Base-by-base conservation (phyloP, 2,329 filamentous ascomycete species). In the Sclerotinia subarctica region DNA sequence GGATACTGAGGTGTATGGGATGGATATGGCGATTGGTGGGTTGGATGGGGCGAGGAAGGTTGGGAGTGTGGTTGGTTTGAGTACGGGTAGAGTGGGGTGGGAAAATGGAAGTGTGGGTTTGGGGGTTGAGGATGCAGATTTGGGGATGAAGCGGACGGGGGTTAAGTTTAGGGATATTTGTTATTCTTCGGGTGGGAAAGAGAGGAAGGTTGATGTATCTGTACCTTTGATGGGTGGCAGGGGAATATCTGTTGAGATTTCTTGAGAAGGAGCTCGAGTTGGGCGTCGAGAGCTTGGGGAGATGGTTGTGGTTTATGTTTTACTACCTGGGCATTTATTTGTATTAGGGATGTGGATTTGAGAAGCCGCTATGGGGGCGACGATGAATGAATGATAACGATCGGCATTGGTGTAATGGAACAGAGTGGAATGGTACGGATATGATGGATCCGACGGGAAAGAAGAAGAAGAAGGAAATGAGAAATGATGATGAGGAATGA, bases 111-210 rank as follows among this genome's bases (percentile, higher is more conserved):
- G 49, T 32, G 35, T 19, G 7, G 17, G 51, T 1, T 24, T 19
- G 5, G n/a, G 42, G 13, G 24, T 3, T 24, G 10, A 3, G 13
- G 15, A 4, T 8, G 26, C 38, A 13, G 46, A 57, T 19, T 7
- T 42, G 38, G 38, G 38, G 15, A 6, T 4, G 42, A 19, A 38
- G 21, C n/a, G 49, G 24, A 13, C 8, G 5, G 49, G 7, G 19
- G n/a, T 63, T 7, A 53, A 38, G 38, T 63, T 67, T 19, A 26
- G 65, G 49, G 57, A 67, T 47, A n/a, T 67, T 21, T 63, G 49
- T n/a, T 67, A 67, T 58, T 56, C 53, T 56, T 35, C 53, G 21
- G 15, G 21, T 0, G 21, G 21, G 1, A 46, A 32, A 19, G 8
- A 26, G 10, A 26, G 13, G 4, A 19, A 21, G 49, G 35, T 54